A percentile compares a stretch with the other conserved stretches of the same genome.
Evolutionary conservation across 192 early-diverging fungal genomes (phyloP).

Genomic region (Coemansia sp.): DNA sequence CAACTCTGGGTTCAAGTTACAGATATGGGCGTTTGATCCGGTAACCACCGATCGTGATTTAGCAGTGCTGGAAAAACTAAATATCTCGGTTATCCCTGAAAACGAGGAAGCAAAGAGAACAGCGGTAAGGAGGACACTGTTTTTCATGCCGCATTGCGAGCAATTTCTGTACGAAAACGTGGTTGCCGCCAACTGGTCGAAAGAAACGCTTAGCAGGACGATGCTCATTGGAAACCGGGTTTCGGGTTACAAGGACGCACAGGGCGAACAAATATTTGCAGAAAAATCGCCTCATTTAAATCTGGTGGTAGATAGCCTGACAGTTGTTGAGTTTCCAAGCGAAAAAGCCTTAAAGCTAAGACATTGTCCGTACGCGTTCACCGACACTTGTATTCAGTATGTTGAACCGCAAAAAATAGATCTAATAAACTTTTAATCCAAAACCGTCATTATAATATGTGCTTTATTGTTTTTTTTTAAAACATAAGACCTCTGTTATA

Average conservation of each 20-base stretch:
- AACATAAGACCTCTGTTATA: no score
- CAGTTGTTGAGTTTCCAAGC: constrained; percentile 17
- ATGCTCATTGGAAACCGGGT: constrained; percentile 43
- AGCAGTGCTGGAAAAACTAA: constrained; percentile 9
- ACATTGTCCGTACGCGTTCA: constrained; percentile 42
- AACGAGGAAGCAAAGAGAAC: constrained; percentile 38
- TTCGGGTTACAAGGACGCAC: constrained; percentile 30
- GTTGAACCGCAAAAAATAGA: neutral
- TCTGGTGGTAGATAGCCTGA: constrained; percentile 9
- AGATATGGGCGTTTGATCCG: constrained; percentile 39
- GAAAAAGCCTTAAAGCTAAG: constrained; percentile 31
- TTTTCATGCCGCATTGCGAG: constrained; percentile 57
- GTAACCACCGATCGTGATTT: constrained; percentile 8
- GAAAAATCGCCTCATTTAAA: constrained; percentile 21
- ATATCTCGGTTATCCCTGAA: constrained; percentile 19
- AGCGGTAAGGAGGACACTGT: constrained; percentile 26
- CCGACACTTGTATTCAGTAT: constrained; percentile 39
- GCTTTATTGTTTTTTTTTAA: no score
- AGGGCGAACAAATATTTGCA: constrained; percentile 15
- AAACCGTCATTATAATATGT: neutral
- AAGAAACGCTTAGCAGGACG: constrained; percentile 6
- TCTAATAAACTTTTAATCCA: neutral
- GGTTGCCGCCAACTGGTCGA: constrained; percentile 33
- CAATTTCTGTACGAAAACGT: constrained; percentile 51
- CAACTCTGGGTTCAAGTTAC: constrained; percentile 9